Percentiles rank a stretch among this genome's conserved stretches.
Conservation (phyloP, 352 stramenopile genomes). For the Hyaloperonospora arabidopsidis region DNA sequence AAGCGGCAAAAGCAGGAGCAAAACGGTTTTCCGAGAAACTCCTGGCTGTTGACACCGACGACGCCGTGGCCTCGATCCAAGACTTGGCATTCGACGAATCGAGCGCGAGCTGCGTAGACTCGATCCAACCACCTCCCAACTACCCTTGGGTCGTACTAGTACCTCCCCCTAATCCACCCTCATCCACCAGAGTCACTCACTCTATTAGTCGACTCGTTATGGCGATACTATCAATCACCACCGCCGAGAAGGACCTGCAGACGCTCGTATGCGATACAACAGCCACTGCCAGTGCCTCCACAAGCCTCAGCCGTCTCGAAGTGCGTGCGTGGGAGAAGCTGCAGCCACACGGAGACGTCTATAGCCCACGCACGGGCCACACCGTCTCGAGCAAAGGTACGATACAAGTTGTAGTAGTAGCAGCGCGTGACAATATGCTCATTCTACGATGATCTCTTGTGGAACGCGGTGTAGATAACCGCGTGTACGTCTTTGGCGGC, state of each 20-base stretch:
- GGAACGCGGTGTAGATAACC: conserved; percentile 32
- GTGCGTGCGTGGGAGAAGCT: conserved; percentile 74
- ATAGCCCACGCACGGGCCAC: conserved; percentile 79
- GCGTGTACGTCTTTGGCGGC: conserved; percentile 81
- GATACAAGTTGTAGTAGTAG: too few relatives aligned
- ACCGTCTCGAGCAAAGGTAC: conserved; percentile 72
- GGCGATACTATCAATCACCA: conserved; percentile 18
- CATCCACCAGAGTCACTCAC: too few relatives aligned
- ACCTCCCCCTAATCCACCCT: too few relatives aligned
- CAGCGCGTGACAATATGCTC: background rate
- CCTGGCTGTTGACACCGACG: conserved; percentile 8
- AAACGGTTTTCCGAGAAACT: conserved; percentile 12
- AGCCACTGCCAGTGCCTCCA: conserved; percentile 2
- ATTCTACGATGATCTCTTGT: background rate
- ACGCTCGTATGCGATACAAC: conserved; percentile 3
- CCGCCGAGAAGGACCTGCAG: conserved; percentile 10
- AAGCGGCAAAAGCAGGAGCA: conserved; percentile 20
- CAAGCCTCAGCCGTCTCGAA: conserved; percentile 34
- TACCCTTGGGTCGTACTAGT: conserved; percentile 17
- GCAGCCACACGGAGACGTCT: conserved; percentile 63
- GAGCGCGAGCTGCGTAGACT: conserved; percentile 31
- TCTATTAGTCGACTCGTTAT: conserved; percentile 7
- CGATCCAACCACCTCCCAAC: conserved; percentile 23
- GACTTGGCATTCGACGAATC: conserved; percentile 28
- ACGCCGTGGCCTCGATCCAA: conserved; percentile 18